phyloP scores from a whole-genome alignment of 2,329 filamentous ascomycete species.

The Hymenoscyphus albidus region DNA sequence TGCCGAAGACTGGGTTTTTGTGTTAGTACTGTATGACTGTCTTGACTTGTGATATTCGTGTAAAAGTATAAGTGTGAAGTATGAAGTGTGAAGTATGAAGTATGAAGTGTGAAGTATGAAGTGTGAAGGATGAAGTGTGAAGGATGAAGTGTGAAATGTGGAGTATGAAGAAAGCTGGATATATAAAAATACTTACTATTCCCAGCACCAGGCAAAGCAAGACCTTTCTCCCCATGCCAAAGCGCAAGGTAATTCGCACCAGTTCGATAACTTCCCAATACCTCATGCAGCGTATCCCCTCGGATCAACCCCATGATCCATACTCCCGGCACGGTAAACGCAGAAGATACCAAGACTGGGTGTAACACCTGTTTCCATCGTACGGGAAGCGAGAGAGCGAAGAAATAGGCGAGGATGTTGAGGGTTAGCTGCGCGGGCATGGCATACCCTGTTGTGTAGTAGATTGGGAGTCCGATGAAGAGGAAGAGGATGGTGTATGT shows the following conservation, averaged over 20 bases:
- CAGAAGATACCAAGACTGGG: constrained; percentile 54
- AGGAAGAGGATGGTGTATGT: constrained; percentile 46
- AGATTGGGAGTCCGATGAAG: constrained; percentile 51
- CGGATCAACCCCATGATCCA: constrained; percentile 49
- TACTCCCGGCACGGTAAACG: constrained; percentile 48
- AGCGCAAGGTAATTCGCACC: constrained; percentile 50
- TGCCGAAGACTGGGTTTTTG: constrained; percentile 41
- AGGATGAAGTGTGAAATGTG: too few species aligned
- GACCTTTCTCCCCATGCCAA: constrained; percentile 39
- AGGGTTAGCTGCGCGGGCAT: constrained; percentile 44
- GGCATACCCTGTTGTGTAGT: constrained; percentile 50
- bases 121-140: too few species aligned
- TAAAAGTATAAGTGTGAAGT: too few species aligned
- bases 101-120: too few species aligned
- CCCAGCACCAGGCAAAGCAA: constrained; percentile 48
- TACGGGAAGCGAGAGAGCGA: constrained; percentile 46
- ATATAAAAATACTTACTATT: constrained; percentile 34
- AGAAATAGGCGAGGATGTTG: constrained; percentile 50
- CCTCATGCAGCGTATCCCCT: constrained; percentile 39
- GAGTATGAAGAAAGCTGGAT: too few species aligned
- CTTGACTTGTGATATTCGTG: too few species aligned
- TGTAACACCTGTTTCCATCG: constrained; percentile 51
- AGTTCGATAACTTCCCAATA: constrained; percentile 48
- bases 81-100: too few species aligned
- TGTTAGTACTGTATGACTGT: background rate